A percentile compares a stretch with the other conserved stretches of the same genome.
These are phyloP conservation scores for Gossypium turneri DNA, from an alignment of 345 rosid genomes.

Conservation along the genomic window DNA sequence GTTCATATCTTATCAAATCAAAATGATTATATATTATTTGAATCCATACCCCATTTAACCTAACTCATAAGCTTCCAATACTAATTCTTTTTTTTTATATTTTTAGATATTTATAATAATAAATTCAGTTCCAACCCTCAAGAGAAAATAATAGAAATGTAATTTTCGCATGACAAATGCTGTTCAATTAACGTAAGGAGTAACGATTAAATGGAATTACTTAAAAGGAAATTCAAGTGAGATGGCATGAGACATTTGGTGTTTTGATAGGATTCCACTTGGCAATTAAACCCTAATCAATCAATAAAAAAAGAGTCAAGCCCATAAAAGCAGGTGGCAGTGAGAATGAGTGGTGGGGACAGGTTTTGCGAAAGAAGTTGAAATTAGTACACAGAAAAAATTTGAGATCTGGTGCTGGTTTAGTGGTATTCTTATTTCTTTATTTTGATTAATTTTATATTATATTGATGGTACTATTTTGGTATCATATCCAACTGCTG, in stretches of 20 bases:
- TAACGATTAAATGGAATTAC: no score
- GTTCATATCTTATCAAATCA: no score
- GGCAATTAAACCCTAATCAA: neutral
- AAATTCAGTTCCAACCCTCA: neutral
- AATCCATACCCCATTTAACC: no score
- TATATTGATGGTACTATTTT: no score
- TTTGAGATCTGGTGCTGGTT: neutral
- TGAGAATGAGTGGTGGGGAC: no score
- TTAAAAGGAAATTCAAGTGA: neutral
- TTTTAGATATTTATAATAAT: neutral
- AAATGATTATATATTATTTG: no score
- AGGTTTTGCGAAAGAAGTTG: no score
- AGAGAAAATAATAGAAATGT: neutral
- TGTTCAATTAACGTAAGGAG: neutral
- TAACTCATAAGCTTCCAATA: no score
- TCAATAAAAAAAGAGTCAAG: neutral
- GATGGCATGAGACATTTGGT: conserved; percentile 12
- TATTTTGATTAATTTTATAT: no score
- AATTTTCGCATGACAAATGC: neutral
- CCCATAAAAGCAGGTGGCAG: no score
- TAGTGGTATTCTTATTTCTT: neutral
- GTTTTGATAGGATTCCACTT: neutral
- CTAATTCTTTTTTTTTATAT: no score
- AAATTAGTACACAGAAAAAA: neutral
- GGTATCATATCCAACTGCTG: no score